Percentiles rank a stretch among this genome's conserved stretches.
These are phyloP conservation scores for Verticillium klebahnii DNA, from an alignment of 2,329 filamentous ascomycete genomes.

Conservation along the genomic window DNA sequence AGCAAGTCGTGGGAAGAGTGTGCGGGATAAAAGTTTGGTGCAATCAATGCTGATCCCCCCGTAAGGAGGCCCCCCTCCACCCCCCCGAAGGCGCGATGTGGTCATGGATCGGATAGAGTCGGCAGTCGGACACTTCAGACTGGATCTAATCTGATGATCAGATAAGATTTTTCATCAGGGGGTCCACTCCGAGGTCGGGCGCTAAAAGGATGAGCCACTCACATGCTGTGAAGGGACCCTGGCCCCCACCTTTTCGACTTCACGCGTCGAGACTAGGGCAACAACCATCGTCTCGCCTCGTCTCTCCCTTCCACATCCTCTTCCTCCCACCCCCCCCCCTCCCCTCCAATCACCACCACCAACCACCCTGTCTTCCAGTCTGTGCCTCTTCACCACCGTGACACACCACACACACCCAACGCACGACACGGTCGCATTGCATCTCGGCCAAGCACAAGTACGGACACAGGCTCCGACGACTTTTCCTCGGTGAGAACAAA, in stretches of 20 bases:
- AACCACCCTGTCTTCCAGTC: no score
- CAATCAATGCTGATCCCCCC: not conserved
- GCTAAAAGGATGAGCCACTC: not conserved
- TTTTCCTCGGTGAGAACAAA: not conserved
- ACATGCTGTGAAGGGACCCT: not conserved
- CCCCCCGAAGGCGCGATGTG: not conserved
- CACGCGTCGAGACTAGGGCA: not conserved
- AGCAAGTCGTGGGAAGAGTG: not conserved
- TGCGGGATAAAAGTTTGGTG: not conserved
- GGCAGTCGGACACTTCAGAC: not conserved
- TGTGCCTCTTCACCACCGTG: not conserved
- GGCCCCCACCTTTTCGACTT: not conserved
- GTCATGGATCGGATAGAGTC: not conserved
- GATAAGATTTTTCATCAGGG: conserved; percentile 2
- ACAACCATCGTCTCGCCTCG: not conserved
- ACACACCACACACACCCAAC: not conserved
- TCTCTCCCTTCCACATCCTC: not conserved
- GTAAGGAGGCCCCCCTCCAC: not conserved
- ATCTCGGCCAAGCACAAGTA: not conserved
- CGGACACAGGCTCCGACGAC: not conserved
- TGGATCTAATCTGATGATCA: conserved; percentile 6
- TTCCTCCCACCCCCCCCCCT: not conserved
- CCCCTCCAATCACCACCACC: not conserved
- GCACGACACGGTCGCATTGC: not conserved
- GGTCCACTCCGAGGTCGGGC: conserved; percentile 2